A percentile compares a stretch with the other conserved stretches of the same genome.
These are phyloP conservation scores for Mentha longifolia DNA, from an alignment of 257 asterid genomes.

Conservation along the genomic window DNA sequence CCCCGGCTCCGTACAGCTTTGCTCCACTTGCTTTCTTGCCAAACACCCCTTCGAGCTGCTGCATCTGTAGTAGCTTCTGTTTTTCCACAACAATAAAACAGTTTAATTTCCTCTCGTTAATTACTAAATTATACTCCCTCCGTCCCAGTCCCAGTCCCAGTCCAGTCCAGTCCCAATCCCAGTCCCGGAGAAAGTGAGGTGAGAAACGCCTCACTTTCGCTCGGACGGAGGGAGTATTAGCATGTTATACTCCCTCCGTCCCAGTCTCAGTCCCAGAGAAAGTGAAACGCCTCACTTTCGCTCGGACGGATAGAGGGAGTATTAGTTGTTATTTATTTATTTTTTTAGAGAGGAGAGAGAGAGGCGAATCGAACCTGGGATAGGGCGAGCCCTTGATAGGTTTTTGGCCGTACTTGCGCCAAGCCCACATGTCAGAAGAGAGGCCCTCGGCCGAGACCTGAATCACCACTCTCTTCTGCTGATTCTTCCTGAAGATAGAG, in stretches of 20 bases:
- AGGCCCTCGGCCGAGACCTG: conserved; percentile 74
- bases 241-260: too few relatives aligned
- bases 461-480: conserved; percentile 75
- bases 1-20: conserved; percentile 71
- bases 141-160: too few relatives aligned
- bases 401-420: conserved; percentile 98
- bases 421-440: conserved; percentile 90
- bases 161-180: too few relatives aligned
- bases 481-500: conserved; percentile 64
- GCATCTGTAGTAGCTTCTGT: conserved; percentile 94
- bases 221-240: too few relatives aligned
- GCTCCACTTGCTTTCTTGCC: conserved; percentile 95
- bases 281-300: too few relatives aligned
- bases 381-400: conserved; percentile 95
- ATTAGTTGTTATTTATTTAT: too few relatives aligned
- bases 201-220: too few relatives aligned
- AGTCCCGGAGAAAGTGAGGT: too few relatives aligned
- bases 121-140: too few relatives aligned
- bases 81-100: not conserved
- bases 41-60: conserved; percentile 91
- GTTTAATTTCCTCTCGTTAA: too few relatives aligned
- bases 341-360: not conserved
- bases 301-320: too few relatives aligned
- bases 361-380: conserved; percentile 74
- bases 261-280: too few relatives aligned